phyloP scores from a whole-genome alignment of 805 yeast genomes.

The Schizosaccharomyces pombe region DNA sequence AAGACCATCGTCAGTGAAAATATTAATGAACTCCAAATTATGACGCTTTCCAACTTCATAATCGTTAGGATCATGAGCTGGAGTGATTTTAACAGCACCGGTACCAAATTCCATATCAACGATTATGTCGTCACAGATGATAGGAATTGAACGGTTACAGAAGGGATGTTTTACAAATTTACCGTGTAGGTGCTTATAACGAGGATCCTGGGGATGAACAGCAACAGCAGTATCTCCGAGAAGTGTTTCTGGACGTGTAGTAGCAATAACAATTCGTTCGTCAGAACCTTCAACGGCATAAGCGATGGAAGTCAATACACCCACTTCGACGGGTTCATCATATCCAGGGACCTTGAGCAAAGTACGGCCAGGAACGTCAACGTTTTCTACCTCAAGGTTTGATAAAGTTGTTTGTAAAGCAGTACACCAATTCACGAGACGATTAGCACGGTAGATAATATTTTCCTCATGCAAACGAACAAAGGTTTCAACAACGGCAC shows the following conservation, averaged over 20 bases:
- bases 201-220: conserved; percentile 81
- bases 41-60: conserved; percentile 89
- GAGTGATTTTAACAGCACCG: conserved; percentile 98
- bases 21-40: conserved; percentile 65
- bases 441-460: conserved; percentile 73
- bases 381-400: conserved; percentile 86
- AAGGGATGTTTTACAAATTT: conserved; percentile 80
- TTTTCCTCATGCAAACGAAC: conserved; percentile 85
- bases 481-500: conserved; percentile 76
- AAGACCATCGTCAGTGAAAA: conserved; percentile 75
- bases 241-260: conserved; percentile 95
- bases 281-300: conserved; percentile 40
- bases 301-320: conserved; percentile 88
- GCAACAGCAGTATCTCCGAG: conserved; percentile 97
- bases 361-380: conserved; percentile 66
- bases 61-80: conserved; percentile 96
- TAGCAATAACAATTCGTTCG: conserved; percentile 76
- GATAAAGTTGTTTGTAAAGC: conserved; percentile 86
- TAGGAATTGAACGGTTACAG: conserved; percentile 62
- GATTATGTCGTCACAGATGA: conserved; percentile 71
- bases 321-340: conserved; percentile 66
- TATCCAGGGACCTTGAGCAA: conserved; percentile 69
- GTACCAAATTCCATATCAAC: conserved; percentile 99
- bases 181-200: conserved; percentile 89
- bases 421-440: conserved; percentile 92